Evolutionary conservation across 129 eudicot species (phyloP).

Genomic region (Tagetes erecta): DNA sequence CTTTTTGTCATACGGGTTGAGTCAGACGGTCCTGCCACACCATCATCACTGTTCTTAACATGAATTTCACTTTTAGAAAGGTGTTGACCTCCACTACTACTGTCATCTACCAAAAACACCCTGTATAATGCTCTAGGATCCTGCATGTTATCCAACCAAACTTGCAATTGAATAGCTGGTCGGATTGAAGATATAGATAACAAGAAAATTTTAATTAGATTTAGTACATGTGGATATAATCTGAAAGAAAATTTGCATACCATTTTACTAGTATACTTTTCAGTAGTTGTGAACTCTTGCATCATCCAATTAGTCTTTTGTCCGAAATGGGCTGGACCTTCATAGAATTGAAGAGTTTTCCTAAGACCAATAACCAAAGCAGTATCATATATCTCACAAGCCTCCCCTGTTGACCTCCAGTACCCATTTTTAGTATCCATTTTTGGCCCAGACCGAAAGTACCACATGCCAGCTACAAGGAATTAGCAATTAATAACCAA

Average conservation of each 20-base stretch:
- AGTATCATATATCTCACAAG: constrained; percentile 48
- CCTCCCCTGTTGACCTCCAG: constrained; percentile 64
- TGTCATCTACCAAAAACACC: constrained; percentile 44
- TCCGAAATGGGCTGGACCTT: constrained; percentile 43
- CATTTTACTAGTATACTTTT: constrained; percentile 32
- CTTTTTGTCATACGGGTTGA: no score
- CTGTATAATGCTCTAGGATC: constrained; percentile 56
- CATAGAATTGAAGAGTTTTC: constrained; percentile 53
- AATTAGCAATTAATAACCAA: constrained; percentile 4
- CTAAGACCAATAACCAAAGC: constrained; percentile 65
- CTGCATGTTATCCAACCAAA: constrained; percentile 68
- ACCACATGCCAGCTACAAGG: constrained; percentile 61
- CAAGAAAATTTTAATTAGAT: not conserved
- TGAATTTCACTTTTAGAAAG: constrained; percentile 34
- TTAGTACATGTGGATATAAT: not conserved
- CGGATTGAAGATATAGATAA: constrained; percentile 31
- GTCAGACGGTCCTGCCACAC: constrained; percentile 18
- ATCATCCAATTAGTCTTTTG: constrained; percentile 67
- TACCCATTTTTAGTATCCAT: constrained; percentile 44
- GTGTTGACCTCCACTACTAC: constrained; percentile 15
- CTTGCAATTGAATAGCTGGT: constrained; percentile 42
- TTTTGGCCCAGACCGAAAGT: constrained; percentile 36
- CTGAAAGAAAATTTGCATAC: constrained; percentile 30
- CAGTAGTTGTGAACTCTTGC: constrained; percentile 63
- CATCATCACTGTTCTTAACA: constrained; percentile 38